phyloP scores from a whole-genome alignment of 2,329 filamentous ascomycete genomes.

The Fusarium neocosmosporiellum region DNA sequence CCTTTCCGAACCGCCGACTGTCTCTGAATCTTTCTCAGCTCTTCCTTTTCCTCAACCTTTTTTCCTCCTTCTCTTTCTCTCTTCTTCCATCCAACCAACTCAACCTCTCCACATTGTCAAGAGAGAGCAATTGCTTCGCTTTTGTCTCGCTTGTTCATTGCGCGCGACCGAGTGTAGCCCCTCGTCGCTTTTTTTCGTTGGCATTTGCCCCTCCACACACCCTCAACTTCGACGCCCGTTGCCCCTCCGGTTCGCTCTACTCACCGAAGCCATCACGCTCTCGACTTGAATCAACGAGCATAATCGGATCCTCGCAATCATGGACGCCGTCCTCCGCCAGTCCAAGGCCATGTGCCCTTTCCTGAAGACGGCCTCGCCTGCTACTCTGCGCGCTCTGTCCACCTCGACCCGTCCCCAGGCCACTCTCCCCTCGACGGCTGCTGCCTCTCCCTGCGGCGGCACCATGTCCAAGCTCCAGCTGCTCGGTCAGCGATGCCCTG shows the following conservation, averaged over 20 bases:
- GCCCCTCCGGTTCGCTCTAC: slow-evolving; percentile 27
- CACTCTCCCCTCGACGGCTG: slow-evolving; percentile 33
- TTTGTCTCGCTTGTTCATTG: slow-evolving; percentile 27
- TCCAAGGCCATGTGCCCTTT: slow-evolving; percentile 98
- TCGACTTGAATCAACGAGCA: slow-evolving; percentile 5
- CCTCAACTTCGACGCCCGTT: slow-evolving; percentile 18
- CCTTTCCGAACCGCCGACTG: slow-evolving; percentile 40
- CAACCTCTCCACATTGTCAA: background rate
- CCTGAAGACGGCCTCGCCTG: slow-evolving; percentile 91
- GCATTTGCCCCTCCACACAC: slow-evolving; percentile 28
- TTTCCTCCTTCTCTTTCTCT: slow-evolving; percentile 7
- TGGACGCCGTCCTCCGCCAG: slow-evolving; percentile 96
- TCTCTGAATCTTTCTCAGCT: slow-evolving; percentile 13
- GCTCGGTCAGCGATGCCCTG: slow-evolving; percentile 92
- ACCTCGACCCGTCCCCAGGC: slow-evolving; percentile 74
- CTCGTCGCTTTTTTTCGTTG: slow-evolving; percentile 25
- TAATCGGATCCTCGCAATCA: slow-evolving; percentile 53
- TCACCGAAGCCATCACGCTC: slow-evolving; percentile 12
- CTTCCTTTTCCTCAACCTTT: slow-evolving; percentile 28
- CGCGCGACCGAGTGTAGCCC: slow-evolving; percentile 22
- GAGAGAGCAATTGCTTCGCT: slow-evolving; percentile 29
- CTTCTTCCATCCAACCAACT: slow-evolving; percentile 1
- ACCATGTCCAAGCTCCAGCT: slow-evolving; percentile 98
- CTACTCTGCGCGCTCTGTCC: slow-evolving; percentile 89
- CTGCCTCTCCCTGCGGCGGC: slow-evolving; percentile 79